Evolutionary conservation across 2,329 filamentous ascomycete genomes (phyloP).

Genomic region (Diaporthe vaccinii): DNA sequence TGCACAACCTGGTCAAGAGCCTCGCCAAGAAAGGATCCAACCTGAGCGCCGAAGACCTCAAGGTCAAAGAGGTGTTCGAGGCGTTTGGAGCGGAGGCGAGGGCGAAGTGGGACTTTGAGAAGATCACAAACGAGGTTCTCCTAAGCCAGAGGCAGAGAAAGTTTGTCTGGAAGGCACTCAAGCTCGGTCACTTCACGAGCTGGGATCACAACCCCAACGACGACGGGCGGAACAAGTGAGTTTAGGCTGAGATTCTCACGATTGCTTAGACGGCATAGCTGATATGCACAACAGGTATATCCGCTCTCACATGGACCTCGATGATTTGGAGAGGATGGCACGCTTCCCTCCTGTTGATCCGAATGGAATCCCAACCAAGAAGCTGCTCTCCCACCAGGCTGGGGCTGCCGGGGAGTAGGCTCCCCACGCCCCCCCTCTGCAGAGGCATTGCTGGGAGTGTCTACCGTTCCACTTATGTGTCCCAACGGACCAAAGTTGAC

Average conservation of each 20-base stretch:
- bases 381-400: slow-evolving; percentile 57
- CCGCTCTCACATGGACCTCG: slow-evolving; percentile 83
- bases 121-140: slow-evolving; percentile 81
- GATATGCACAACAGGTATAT: slow-evolving; percentile 74
- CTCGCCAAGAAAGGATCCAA: slow-evolving; percentile 51
- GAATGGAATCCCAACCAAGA: slow-evolving; percentile 62
- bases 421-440: not conserved
- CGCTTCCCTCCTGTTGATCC: slow-evolving; percentile 77
- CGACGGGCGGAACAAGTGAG: slow-evolving; percentile 76
- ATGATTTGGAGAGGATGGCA: slow-evolving; percentile 83
- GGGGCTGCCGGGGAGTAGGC: slow-evolving; percentile 58
- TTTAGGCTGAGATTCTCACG: slow-evolving; percentile 36
- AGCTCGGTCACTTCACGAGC: slow-evolving; percentile 79
- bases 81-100: slow-evolving; percentile 81
- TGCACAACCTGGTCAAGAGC: slow-evolving; percentile 76
- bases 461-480: not conserved
- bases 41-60: slow-evolving; percentile 59
- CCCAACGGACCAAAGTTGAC: not conserved
- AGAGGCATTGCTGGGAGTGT: not conserved
- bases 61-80: slow-evolving; percentile 65
- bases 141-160: slow-evolving; percentile 83
- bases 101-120: slow-evolving; percentile 83
- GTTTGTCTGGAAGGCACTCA: slow-evolving; percentile 84
- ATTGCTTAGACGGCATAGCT: not conserved
- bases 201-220: slow-evolving; percentile 89